Conservation (phyloP, 805 yeast species). For the Tetrapisispora iriomotensis region DNA sequence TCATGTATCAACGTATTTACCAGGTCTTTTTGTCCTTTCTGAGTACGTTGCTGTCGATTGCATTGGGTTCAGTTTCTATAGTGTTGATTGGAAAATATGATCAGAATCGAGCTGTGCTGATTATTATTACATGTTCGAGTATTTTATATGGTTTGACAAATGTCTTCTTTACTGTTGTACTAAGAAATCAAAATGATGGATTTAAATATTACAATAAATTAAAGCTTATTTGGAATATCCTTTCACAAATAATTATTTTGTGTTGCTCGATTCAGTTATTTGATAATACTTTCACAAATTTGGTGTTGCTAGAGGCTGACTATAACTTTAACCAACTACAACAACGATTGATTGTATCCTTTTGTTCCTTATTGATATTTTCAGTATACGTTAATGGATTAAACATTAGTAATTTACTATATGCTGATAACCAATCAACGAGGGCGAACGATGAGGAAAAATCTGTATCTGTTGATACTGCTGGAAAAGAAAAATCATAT, state of each 20-base stretch:
- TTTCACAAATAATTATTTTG: slow-evolving; percentile 13
- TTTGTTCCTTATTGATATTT: slow-evolving; percentile 15
- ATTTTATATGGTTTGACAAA: slow-evolving; percentile 12
- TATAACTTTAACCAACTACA: slow-evolving; percentile 6
- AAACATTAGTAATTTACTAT: slow-evolving; percentile 7
- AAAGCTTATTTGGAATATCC: not conserved
- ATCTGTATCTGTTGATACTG: slow-evolving; percentile 1
- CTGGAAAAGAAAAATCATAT: not conserved
- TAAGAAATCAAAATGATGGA: not conserved
- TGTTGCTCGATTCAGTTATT: slow-evolving; percentile 17
- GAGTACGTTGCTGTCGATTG: slow-evolving; percentile 11
- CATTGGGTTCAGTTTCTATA: slow-evolving; percentile 17
- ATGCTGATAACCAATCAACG: not conserved
- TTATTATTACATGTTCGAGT: slow-evolving; percentile 19
- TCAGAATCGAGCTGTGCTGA: slow-evolving; percentile 13
- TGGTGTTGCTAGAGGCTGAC: not conserved
- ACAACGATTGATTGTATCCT: slow-evolving; percentile 9
- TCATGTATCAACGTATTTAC: not conserved
- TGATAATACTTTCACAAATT: slow-evolving; percentile 8
- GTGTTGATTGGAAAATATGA: slow-evolving; percentile 14
- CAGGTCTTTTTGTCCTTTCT: not conserved
- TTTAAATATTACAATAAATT: not conserved
- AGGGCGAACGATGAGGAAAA: not conserved
- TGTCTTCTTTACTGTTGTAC: not conserved
- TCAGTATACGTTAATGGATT: slow-evolving; percentile 17